Base-by-base conservation (phyloP, 192 early-diverging fungal genomes). In the Umbelopsis ramanniana region DNA sequence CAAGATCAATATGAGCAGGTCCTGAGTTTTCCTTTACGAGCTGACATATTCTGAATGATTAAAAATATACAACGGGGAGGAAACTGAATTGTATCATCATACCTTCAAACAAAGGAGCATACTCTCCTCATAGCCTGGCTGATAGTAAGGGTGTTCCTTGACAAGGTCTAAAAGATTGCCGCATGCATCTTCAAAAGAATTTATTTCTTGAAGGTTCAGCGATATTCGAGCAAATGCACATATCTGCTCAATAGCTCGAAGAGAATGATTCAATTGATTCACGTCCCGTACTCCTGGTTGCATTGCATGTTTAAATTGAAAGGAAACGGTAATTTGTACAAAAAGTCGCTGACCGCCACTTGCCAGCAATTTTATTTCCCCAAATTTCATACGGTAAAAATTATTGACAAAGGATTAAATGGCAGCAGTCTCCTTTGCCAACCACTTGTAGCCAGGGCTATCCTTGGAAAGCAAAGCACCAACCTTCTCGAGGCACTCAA, bases 381-480 rank as follows among this genome's bases (percentile, higher is more conserved):
- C 26, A 35, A 35, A 33, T 29, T 63, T 63, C 26, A 63, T 63
- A 63, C 6, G 33, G 57, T 26, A 19, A 35, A 29, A 37, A 48
- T 70, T 22, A 70, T 45, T 22, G 9, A 48, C 29, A 46, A 29
- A 66, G 19, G 33, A 72, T 86, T 87, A 93, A 68, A 96, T 82
- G 2, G 90, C 83, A 57, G 77, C 73, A 4, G 95, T 93, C 70
- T 98, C 94, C 60, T 88, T 85, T 80, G 91, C 82, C 46, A 99
- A 85, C 96, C 96, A 99, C 71, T 89, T 82, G 67, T 87, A 85
- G 19, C 85, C 94, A 24, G 83, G 74, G 29, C 85, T 83, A 57
- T 86, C 88, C 74, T 92, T 79, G 66, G 86, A 74, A 69, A 99
- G 72, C 48, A 93, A 82, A 54, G 94, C 94, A n/a, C 86, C 83